phyloP scores from a whole-genome alignment of 352 stramenopile species.

The Phytophthora sp. region DNA sequence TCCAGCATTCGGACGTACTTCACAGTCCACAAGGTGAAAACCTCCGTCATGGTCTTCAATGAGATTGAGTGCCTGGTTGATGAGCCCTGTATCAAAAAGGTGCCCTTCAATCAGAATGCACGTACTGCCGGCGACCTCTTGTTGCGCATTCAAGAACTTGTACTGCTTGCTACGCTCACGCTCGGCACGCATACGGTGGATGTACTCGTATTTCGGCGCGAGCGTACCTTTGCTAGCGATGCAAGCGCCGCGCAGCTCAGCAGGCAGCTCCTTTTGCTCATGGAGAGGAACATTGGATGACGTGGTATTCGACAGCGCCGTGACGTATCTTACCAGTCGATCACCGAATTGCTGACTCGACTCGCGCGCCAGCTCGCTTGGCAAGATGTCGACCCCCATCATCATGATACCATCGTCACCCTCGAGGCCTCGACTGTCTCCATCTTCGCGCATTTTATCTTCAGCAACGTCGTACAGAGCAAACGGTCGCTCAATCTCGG shows the following conservation, averaged over 20 bases:
- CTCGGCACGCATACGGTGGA: conserved; percentile 90
- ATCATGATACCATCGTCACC: conserved; percentile 87
- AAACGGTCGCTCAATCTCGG: conserved; percentile 95
- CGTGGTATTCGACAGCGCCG: conserved; percentile 50
- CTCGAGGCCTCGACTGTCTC: conserved; percentile 50
- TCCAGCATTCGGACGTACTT: conserved; percentile 85
- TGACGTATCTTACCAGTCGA: conserved; percentile 89
- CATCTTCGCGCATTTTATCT: conserved; percentile 72
- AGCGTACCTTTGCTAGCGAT: conserved; percentile 91
- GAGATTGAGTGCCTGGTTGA: conserved; percentile 96
- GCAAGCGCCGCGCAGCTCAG: conserved; percentile 88
- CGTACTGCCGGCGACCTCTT: conserved; percentile 77
- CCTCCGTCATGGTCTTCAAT: conserved; percentile 89
- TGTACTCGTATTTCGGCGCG: conserved; percentile 92
- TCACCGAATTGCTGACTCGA: conserved; percentile 96
- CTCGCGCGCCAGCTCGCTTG: conserved; percentile 94
- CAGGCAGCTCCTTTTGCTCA: conserved; percentile 63
- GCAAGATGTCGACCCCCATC: conserved; percentile 96
- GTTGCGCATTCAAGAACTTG: conserved; percentile 70
- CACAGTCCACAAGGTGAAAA: conserved; percentile 93
- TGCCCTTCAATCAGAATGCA: conserved; percentile 91
- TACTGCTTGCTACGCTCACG: conserved; percentile 74
- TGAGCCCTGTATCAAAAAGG: conserved; percentile 96
- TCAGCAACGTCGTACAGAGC: conserved; percentile 89
- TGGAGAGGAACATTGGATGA: conserved; percentile 62